Conservation (phyloP, 1,284 basidiomycete species). For the Puccinia brachypodii region DNA sequence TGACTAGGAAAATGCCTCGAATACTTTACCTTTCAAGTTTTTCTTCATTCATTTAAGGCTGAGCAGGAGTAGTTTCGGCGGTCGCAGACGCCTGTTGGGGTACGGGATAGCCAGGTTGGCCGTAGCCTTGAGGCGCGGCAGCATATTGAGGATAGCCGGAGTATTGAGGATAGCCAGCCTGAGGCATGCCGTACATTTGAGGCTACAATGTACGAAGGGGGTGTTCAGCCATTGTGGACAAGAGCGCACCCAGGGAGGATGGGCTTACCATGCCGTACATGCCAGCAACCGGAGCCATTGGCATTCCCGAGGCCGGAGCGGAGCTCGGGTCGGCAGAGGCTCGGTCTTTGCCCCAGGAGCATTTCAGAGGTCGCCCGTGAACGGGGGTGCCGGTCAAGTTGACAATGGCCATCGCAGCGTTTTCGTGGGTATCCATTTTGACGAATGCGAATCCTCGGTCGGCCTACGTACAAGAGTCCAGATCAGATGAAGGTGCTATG, state of each 20-base stretch:
- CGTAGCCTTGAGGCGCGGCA: conserved; percentile 25
- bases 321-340: conserved; percentile 43
- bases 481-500: background rate
- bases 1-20: background rate
- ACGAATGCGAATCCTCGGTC: conserved; percentile 98
- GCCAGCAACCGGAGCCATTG: conserved; percentile 42
- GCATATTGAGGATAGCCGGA: conserved; percentile 47
- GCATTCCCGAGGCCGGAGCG: conserved; percentile 36
- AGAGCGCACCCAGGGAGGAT: background rate
- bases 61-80: conserved; percentile 31
- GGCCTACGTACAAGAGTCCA: conserved; percentile 59
- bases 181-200: conserved; percentile 49
- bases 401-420: conserved; percentile 94
- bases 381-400: conserved; percentile 92
- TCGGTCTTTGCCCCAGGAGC: conserved; percentile 92
- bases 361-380: conserved; percentile 92
- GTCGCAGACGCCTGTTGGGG: conserved; percentile 23
- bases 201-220: background rate
- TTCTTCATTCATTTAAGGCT: conserved; percentile 14
- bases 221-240: background rate
- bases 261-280: conserved; percentile 47
- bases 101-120: conserved; percentile 45
- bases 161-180: conserved; percentile 41
- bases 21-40: background rate
- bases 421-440: conserved; percentile 95